Evolutionary conservation across 2,329 filamentous ascomycete species (phyloP).

Genomic region (Phialophora tarda): DNA sequence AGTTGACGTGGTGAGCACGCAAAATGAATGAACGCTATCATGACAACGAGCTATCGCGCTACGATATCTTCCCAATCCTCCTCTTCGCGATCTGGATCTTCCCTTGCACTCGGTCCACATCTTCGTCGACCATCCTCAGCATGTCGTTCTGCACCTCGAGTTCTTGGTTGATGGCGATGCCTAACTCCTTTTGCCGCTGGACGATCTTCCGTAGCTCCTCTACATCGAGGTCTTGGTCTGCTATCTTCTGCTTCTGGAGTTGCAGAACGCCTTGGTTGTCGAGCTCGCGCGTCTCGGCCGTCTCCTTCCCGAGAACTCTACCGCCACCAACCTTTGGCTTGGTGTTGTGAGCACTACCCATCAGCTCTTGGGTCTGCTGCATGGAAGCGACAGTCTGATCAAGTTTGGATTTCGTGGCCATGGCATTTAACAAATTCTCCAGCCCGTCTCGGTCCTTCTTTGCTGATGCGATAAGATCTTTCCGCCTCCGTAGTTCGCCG

Average conservation of each 20-base stretch:
- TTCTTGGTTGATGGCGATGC: conserved; percentile 67
- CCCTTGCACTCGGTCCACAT: conserved; percentile 56
- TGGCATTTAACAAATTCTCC: conserved; percentile 64
- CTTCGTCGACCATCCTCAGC: conserved; percentile 63
- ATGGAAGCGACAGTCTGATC: conserved; percentile 55
- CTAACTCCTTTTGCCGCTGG: conserved; percentile 65
- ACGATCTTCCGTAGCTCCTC: conserved; percentile 65
- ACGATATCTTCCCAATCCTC: conserved; percentile 55
- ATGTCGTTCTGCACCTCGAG: conserved; percentile 66
- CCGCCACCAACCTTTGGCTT: conserved; percentile 52
- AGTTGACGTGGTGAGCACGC: background rate
- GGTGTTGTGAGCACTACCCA: conserved; percentile 36
- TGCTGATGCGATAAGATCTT: conserved; percentile 63
- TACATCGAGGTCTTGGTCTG: conserved; percentile 66
- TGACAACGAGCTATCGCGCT: conserved; percentile 13
- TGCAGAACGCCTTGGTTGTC: conserved; percentile 70
- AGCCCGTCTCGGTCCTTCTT: conserved; percentile 67
- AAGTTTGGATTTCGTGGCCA: conserved; percentile 58
- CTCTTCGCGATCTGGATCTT: conserved; percentile 57
- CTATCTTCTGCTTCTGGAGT: conserved; percentile 66
- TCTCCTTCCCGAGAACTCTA: conserved; percentile 61
- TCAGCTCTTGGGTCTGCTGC: conserved; percentile 53
- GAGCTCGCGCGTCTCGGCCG: conserved; percentile 65
- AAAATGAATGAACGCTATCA: conserved; percentile 6
- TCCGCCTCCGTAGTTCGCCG: conserved; percentile 64